Conservation (phyloP, 352 stramenopile species). For the Phytophthora aleatoria region DNA sequence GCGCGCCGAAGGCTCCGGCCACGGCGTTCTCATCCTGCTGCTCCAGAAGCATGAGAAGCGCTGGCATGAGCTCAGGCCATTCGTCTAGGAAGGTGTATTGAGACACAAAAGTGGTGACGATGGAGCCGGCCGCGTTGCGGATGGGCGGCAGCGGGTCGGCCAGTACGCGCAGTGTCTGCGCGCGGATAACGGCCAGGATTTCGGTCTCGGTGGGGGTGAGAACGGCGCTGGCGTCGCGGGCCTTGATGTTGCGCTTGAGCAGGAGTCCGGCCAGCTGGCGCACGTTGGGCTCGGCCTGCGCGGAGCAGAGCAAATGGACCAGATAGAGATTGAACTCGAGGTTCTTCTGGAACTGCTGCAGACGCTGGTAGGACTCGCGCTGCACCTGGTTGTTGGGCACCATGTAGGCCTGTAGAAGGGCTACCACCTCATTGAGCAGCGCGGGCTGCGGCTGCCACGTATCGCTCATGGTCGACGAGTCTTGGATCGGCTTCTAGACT, state of each 20-base stretch:
- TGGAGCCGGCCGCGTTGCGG: slow-evolving; percentile 74
- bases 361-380: slow-evolving; percentile 77
- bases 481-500: slow-evolving; percentile 5
- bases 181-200: slow-evolving; percentile 81
- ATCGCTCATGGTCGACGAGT: slow-evolving; percentile 32
- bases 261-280: slow-evolving; percentile 80
- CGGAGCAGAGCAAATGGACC: slow-evolving; percentile 77
- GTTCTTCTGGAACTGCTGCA: slow-evolving; percentile 90
- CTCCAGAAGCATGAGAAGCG: slow-evolving; percentile 63
- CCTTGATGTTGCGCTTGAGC: slow-evolving; percentile 90
- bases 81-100: slow-evolving; percentile 89
- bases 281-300: slow-evolving; percentile 63
- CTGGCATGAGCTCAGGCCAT: slow-evolving; percentile 88
- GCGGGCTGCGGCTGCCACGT: slow-evolving; percentile 80
- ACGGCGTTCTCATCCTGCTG: slow-evolving; percentile 70
- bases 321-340: slow-evolving; percentile 91
- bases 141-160: slow-evolving; percentile 68
- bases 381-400: slow-evolving; percentile 88
- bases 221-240: slow-evolving; percentile 55
- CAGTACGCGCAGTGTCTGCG: slow-evolving; percentile 74
- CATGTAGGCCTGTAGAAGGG: slow-evolving; percentile 80
- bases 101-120: slow-evolving; percentile 87
- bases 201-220: slow-evolving; percentile 66
- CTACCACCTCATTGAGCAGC: slow-evolving; percentile 78
- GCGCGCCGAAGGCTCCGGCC: slow-evolving; percentile 82